phyloP scores from a whole-genome alignment of 208 protist genomes.

The Trypanosomatidae sp. region DNA sequence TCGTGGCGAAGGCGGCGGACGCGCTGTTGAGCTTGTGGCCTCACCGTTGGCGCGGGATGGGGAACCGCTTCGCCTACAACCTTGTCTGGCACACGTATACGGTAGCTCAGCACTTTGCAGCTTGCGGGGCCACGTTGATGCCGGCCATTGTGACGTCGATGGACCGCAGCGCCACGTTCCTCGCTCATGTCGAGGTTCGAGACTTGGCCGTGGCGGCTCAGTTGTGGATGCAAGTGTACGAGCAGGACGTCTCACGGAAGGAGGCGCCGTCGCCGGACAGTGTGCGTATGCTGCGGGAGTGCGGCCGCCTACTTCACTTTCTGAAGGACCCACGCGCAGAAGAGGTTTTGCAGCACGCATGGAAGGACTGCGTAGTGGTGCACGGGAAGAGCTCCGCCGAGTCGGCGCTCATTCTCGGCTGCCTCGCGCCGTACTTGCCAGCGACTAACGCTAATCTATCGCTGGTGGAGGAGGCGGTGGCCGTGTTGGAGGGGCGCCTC shows the following conservation, averaged over 20 bases:
- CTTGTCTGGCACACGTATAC: slow-evolving; percentile 79
- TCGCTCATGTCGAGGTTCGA: slow-evolving; percentile 58
- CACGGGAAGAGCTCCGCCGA: slow-evolving; percentile 62
- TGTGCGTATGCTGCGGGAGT: slow-evolving; percentile 63
- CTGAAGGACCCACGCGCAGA: slow-evolving; percentile 53
- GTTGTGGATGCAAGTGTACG: slow-evolving; percentile 53
- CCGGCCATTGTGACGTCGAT: slow-evolving; percentile 42
- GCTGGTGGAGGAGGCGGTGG: slow-evolving; percentile 25
- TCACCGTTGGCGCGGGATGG: slow-evolving; percentile 69
- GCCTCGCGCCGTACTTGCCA: slow-evolving; percentile 65
- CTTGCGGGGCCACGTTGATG: slow-evolving; percentile 22
- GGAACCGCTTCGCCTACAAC: slow-evolving; percentile 49
- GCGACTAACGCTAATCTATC: slow-evolving; percentile 30
- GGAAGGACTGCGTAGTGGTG: slow-evolving; percentile 31
- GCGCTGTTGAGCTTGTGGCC: slow-evolving; percentile 63
- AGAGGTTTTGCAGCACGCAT: slow-evolving; percentile 52
- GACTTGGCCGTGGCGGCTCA: slow-evolving; percentile 64
- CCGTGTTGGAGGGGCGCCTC: slow-evolving; percentile 46
- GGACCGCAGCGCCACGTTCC: slow-evolving; percentile 70
- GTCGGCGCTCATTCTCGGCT: slow-evolving; percentile 67
- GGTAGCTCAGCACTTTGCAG: slow-evolving; percentile 29
- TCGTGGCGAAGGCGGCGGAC: slow-evolving; percentile 30
- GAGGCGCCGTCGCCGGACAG: slow-evolving; percentile 29
- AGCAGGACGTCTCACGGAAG: slow-evolving; percentile 7
- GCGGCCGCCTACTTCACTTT: slow-evolving; percentile 76